phyloP scores from a whole-genome alignment of 2,329 filamentous ascomycete genomes.

The Pochonia chlamydosporia region DNA sequence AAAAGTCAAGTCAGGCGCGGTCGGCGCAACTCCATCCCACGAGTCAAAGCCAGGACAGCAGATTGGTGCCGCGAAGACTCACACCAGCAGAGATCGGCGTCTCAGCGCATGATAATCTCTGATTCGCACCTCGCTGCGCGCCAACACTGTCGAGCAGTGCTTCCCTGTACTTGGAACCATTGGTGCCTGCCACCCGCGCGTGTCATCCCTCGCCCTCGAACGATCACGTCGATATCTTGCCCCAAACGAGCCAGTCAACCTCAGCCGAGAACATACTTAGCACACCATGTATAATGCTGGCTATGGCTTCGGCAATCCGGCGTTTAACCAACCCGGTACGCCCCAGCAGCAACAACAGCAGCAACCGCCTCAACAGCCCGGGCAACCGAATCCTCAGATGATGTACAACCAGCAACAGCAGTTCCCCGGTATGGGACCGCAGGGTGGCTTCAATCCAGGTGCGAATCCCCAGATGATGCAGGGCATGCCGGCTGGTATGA shows the following conservation, averaged over 20 bases:
- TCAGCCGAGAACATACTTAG: background rate
- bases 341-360: conserved; percentile 36
- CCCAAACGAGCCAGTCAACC: background rate
- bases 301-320: conserved; percentile 48
- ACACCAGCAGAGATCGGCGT: background rate
- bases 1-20: background rate
- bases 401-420: conserved; percentile 55
- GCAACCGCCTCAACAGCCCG: conserved; percentile 31
- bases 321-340: conserved; percentile 33
- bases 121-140: background rate
- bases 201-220: background rate
- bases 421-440: conserved; percentile 47
- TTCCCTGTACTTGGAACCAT: background rate
- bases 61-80: background rate
- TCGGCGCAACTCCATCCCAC: background rate
- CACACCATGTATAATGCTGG: conserved; percentile 47
- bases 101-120: background rate
- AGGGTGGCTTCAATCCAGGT: conserved; percentile 43
- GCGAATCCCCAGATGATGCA: conserved; percentile 52
- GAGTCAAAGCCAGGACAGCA: background rate
- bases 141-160: background rate
- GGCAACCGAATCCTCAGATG: conserved; percentile 42
- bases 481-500: conserved; percentile 52
- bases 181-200: background rate
- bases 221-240: background rate